Evolutionary conservation across 2,329 filamentous ascomycete species (phyloP).

Genomic region (Alternaria triticimaculans): DNA sequence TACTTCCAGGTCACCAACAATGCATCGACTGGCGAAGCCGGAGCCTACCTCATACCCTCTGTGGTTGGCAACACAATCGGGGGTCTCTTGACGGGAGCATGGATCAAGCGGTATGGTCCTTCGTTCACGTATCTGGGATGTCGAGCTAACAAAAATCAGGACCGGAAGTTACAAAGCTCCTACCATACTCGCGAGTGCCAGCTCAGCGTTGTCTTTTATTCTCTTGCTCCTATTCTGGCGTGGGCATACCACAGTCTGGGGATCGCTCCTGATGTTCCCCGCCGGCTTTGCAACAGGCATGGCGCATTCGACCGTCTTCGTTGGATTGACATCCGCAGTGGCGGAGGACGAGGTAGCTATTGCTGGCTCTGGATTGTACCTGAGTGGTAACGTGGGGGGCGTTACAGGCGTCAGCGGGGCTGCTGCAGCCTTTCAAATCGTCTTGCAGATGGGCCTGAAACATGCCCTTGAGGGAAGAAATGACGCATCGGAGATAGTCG

Average conservation of each 20-base stretch:
- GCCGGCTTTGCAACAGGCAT: background rate
- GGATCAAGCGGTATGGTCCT: background rate
- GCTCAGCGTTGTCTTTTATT: background rate
- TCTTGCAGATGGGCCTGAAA: background rate
- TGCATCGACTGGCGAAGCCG: conserved; percentile 64
- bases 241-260: background rate
- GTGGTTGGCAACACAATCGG: conserved; percentile 72
- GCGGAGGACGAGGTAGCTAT: background rate
- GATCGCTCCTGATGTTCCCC: background rate
- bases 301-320: background rate
- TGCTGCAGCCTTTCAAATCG: background rate
- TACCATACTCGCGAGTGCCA: background rate
- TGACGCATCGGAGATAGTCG: background rate
- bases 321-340: background rate
- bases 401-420: background rate
- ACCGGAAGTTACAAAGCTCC: background rate
- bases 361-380: background rate
- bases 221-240: background rate
- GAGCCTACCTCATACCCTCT: conserved; percentile 69
- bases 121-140: background rate
- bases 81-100: conserved; percentile 63
- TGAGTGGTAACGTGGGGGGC: background rate
- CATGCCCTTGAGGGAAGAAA: background rate
- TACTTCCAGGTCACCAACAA: conserved; percentile 67
- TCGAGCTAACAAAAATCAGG: background rate